A percentile compares a stretch with the other conserved stretches of the same genome.
These are phyloP conservation scores for Arthrobotrys musiformis DNA, from an alignment of 2,329 filamentous ascomycete species.

Conservation along the genomic window DNA sequence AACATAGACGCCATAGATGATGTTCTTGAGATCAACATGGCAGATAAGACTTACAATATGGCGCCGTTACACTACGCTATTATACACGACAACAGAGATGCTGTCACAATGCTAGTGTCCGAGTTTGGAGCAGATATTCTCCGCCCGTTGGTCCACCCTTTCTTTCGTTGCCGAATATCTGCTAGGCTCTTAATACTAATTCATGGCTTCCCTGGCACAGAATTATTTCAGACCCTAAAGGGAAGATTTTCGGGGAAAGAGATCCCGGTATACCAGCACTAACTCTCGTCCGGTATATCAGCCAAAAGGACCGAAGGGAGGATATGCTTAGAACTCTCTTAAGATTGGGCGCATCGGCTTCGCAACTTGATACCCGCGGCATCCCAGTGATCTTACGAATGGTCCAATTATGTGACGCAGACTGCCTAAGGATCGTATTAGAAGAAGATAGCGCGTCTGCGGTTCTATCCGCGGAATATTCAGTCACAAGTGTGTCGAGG, in stretches of 20 bases:
- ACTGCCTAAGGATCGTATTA: conserved; percentile 65
- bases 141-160: conserved; percentile 74
- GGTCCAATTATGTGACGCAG: conserved; percentile 65
- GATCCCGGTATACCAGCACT: conserved; percentile 74
- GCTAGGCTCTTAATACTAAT: conserved; percentile 56
- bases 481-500: not conserved
- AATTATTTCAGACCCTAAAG: not conserved
- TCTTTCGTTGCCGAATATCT: not conserved
- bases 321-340: conserved; percentile 73
- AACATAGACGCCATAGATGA: conserved; percentile 77
- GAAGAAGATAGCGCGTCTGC: conserved; percentile 53
- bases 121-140: conserved; percentile 81
- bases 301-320: conserved; percentile 66
- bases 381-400: conserved; percentile 75
- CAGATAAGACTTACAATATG: conserved; percentile 75
- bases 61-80: conserved; percentile 80
- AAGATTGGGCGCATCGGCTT: conserved; percentile 75
- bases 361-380: conserved; percentile 74
- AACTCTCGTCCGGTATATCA: conserved; percentile 74
- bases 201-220: conserved; percentile 30
- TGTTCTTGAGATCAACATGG: conserved; percentile 79
- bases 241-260: conserved; percentile 62
- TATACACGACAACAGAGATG: conserved; percentile 74
- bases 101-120: conserved; percentile 73
- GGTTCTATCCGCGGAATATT: not conserved